Base-by-base conservation (phyloP, 495 filamentous ascomycete species). In the Hypoxylon lienhwacheense region DNA sequence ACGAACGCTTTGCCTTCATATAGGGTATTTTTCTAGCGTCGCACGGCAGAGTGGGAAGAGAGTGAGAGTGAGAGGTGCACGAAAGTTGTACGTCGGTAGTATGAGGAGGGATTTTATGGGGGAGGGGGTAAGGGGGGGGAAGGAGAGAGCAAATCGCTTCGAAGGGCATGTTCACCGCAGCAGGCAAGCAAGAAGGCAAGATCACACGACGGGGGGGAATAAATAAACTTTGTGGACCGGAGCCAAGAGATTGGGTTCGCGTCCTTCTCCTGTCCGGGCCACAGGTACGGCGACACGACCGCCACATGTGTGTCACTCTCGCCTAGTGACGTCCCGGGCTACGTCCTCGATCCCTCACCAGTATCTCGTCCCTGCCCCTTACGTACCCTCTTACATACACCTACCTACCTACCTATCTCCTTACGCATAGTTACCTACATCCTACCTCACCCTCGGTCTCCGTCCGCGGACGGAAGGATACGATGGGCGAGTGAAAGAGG, bases 1-100 rank as follows among this genome's bases (percentile, higher is more conserved):
- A 35, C 31, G 43, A 16, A 42, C 39, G 19, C 39, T 37, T 60
- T 3, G 49, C 54, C 54, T 49, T 41, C 54, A 49, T 60, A 60
- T 49, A 42, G 29, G 15, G 19, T 29, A 28, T 15, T 39, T 26
- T 8, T 8, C n/a, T 26, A n/a, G 33, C 8, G 56, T 60, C 44
- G 35, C 56, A 60, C 56, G 31, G 10, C 56, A 60, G 56, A 48
- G 4, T 26, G 24, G 24, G 24, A 8, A 5, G 24, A 26, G 24
- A n/a, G n/a, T n/a, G n/a, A n/a, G n/a, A n/a, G n/a, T n/a, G n/a
- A n/a, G n/a, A n/a, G n/a, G n/a, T n/a, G n/a, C n/a, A n/a, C n/a
- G 24, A 36, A 25, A 45, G 46, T 29, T 36, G 32, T 48, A 48
- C 22, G 16, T 32, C n/a, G n/a, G n/a, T n/a, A n/a, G n/a, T n/a